Base-by-base conservation (phyloP, 2,329 filamentous ascomycete genomes). In the Parastagonospora avenae region DNA sequence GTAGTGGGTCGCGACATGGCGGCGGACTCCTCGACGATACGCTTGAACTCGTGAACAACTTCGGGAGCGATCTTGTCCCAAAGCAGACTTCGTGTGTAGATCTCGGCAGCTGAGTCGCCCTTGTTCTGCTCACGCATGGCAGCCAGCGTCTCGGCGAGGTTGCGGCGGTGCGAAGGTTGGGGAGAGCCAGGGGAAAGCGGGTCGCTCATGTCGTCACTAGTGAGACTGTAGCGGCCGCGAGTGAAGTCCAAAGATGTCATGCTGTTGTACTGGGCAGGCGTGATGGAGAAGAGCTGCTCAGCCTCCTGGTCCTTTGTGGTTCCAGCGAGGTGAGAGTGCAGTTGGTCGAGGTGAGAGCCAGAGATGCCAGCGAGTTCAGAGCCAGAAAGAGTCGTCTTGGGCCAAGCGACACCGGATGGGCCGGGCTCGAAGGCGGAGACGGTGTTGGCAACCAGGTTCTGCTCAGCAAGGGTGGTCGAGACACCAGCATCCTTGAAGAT, bases 21-120 rank as follows among this genome's bases (percentile, higher is more conserved):
- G 47, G 68, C 87, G 76, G 83, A 88, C 68, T 94, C 89, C 59
- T 89, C 85, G 64, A 96, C 89, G 84, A 96, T 92, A 75, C 91
- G 90, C 66, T 90, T 90, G 79, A 97, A 97, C 72, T 93, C 91
- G 63, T 87, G 86, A 46, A 99, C 91, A 42, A 97, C 92, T 59
- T 97, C 92, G 63, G 86, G 84, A 11, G 94, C 92, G 64, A 97
- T 92, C 75, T 92, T 90, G 68, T 97, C 92, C 91, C 91, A 96
- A 50, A 97, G 85, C 55, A 97, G 82, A 56, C 91, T 96, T 50
- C 93, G 85, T 30, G 92, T 95, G 77, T 96, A 96, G 36, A 97
- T 90, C 66, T 97, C 92, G 50, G 92, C 90, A 41, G 88, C 89
- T 44, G 84, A 84, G 62, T 78, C 77, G 49, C 89, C 84, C 75